phyloP scores from a whole-genome alignment of 225 moss, liverwort and hornwort genomes.

The Pleurozium schreberi region DNA sequence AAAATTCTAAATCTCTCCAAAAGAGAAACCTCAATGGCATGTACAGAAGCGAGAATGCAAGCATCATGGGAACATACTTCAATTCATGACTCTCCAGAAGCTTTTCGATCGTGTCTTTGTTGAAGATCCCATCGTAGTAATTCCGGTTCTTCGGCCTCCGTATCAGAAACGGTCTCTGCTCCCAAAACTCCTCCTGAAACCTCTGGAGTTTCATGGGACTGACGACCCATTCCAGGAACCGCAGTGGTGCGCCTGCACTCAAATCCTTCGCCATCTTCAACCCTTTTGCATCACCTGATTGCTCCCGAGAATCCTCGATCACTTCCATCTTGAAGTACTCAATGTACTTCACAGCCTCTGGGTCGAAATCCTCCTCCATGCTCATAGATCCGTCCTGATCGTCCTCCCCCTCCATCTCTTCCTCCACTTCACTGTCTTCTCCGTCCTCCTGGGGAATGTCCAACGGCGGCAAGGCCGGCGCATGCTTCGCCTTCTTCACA shows the following conservation, averaged over 20 bases:
- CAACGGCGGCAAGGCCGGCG: not conserved
- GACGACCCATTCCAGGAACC: slow-evolving; percentile 75
- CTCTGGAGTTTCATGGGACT: slow-evolving; percentile 43
- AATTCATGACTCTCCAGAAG: slow-evolving; percentile 59
- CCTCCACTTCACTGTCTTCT: slow-evolving; percentile 24
- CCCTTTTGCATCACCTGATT: slow-evolving; percentile 40
- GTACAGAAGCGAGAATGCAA: not conserved
- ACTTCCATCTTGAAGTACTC: slow-evolving; percentile 58
- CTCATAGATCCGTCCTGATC: slow-evolving; percentile 13
- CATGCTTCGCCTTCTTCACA: slow-evolving; percentile 44
- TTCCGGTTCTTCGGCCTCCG: slow-evolving; percentile 51
- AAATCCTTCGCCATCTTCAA: slow-evolving; percentile 47
- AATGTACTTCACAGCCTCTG: slow-evolving; percentile 56
- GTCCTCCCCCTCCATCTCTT: slow-evolving; percentile 32
- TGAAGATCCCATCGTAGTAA: slow-evolving; percentile 68
- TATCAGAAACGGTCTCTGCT: slow-evolving; percentile 72
- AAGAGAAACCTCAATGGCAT: not conserved
- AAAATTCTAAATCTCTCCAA: not conserved
- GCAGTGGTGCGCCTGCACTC: slow-evolving; percentile 44
- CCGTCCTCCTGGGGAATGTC: not conserved
- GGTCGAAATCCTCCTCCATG: slow-evolving; percentile 59
- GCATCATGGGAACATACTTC: slow-evolving; percentile 6
- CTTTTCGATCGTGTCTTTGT: slow-evolving; percentile 61
- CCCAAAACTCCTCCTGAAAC: slow-evolving; percentile 74
- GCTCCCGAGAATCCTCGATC: slow-evolving; percentile 35